Evolutionary conservation across 257 asterid genomes (phyloP).

Genomic region (Lavandula angustifolia): DNA sequence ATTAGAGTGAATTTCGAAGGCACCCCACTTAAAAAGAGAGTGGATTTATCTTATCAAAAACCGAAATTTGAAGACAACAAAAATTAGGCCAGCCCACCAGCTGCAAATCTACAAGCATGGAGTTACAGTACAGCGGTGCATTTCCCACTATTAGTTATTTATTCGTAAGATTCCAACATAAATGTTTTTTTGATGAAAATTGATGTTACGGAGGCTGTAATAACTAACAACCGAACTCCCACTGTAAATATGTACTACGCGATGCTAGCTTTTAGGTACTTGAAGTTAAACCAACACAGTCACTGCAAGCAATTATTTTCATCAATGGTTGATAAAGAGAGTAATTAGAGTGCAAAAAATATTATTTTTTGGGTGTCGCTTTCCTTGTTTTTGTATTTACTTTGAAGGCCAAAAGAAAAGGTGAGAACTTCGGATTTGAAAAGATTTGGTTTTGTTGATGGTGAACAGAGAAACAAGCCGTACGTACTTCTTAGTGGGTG

Average conservation of each 20-base stretch:
- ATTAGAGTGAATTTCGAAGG: conserved; percentile 11
- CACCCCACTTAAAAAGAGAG: conserved; percentile 36
- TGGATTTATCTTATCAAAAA: conserved; percentile 32
- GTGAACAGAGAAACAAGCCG: conserved; percentile 3
- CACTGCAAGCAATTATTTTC: conserved; percentile 13
- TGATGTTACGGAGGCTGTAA: conserved; percentile 14
- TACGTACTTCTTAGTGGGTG: no score
- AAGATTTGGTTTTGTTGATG: conserved; percentile 22
- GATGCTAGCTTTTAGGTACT: conserved; percentile 25
- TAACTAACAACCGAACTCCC: conserved; percentile 17
- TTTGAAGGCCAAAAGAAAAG: conserved; percentile 11
- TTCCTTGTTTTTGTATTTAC: conserved; percentile 18
- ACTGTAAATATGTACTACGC: conserved; percentile 1
- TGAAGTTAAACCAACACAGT: conserved; percentile 22
- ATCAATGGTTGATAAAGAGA: conserved; percentile 11
- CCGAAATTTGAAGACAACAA: conserved; percentile 29
- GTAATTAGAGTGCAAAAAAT: conserved; percentile 10
- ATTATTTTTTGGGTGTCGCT: background rate
- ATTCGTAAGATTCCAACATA: background rate
- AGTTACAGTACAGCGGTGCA: conserved; percentile 49
- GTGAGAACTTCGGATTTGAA: background rate
- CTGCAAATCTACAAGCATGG: conserved; percentile 58
- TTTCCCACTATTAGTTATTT: conserved; percentile 32
- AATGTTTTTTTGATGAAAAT: conserved; percentile 1
- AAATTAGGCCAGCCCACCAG: conserved; percentile 53